phyloP scores from a whole-genome alignment of 768 basidiomycete species.

The Mycena vitilis region DNA sequence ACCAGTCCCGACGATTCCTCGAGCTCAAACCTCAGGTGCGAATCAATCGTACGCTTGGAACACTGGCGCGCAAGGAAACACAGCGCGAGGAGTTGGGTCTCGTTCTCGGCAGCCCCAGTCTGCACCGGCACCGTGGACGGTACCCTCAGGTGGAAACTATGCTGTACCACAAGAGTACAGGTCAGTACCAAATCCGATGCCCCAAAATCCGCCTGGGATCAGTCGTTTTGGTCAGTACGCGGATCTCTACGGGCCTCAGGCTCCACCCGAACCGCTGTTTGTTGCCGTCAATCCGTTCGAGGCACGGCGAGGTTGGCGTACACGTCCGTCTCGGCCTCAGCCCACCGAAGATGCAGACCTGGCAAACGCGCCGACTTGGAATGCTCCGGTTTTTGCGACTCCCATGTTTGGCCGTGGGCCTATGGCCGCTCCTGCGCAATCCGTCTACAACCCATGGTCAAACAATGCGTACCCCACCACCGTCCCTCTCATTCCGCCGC shows the following conservation, averaged over 20 bases:
- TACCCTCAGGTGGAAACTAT: slow-evolving; percentile 4
- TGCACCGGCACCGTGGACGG: background rate
- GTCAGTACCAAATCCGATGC: background rate
- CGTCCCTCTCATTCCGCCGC: no score
- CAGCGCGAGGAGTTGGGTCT: background rate
- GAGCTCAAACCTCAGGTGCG: background rate
- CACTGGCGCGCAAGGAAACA: background rate
- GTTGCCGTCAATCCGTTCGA: slow-evolving; percentile 26
- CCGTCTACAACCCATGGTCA: no score
- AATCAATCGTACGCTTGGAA: background rate
- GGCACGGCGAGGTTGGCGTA: slow-evolving; percentile 6
- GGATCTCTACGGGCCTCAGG: no score
- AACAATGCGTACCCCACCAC: no score
- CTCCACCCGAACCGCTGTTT: slow-evolving; percentile 13
- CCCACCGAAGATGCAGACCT: background rate
- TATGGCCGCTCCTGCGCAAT: no score
- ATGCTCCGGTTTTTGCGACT: no score
- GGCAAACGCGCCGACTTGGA: no score
- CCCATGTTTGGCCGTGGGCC: no score
- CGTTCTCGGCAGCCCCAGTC: background rate
- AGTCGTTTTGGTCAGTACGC: no score
- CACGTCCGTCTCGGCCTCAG: slow-evolving; percentile 6
- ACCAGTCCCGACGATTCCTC: background rate
- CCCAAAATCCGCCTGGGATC: background rate
- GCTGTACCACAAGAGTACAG: background rate